phyloP scores from a whole-genome alignment of 768 basidiomycete species.

The Lenzites betulinus region DNA sequence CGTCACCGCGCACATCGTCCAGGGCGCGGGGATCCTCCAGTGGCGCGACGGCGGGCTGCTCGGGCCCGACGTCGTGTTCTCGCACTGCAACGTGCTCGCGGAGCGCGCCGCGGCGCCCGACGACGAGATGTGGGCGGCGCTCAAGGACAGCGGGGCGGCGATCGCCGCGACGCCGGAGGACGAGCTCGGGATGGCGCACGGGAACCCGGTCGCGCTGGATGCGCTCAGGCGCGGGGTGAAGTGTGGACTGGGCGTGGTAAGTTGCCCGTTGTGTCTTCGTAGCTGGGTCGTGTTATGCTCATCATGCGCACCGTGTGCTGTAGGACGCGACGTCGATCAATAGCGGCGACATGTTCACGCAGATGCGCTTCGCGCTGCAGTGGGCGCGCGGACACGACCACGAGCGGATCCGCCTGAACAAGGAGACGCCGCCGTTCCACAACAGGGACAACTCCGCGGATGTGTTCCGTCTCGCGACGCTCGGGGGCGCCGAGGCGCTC shows the following conservation, averaged over 20 bases:
- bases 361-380: slow-evolving; percentile 35
- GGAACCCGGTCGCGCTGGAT: slow-evolving; percentile 31
- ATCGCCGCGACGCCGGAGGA: slow-evolving; percentile 34
- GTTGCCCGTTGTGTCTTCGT: neutral
- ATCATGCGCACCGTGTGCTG: too few species aligned
- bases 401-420: slow-evolving; percentile 22
- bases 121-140: slow-evolving; percentile 32
- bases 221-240: slow-evolving; percentile 32
- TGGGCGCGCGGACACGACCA: slow-evolving; percentile 28
- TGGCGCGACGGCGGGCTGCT: slow-evolving; percentile 32
- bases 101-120: slow-evolving; percentile 24
- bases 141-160: slow-evolving; percentile 29
- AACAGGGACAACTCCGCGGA: slow-evolving; percentile 27
- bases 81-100: slow-evolving; percentile 32
- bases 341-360: slow-evolving; percentile 33
- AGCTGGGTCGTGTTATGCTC: too few species aligned
- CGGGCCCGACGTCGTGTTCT: slow-evolving; percentile 32
- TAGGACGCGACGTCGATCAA: slow-evolving; percentile 32
- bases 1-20: slow-evolving; percentile 32
- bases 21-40: slow-evolving; percentile 24
- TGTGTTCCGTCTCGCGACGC: slow-evolving; percentile 33
- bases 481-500: slow-evolving; percentile 34
- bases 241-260: slow-evolving; percentile 32
- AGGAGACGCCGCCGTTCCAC: slow-evolving; percentile 19
- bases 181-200: slow-evolving; percentile 37